These are phyloP conservation scores for Clarireedia hainanense DNA, from an alignment of 2,329 filamentous ascomycete species.

Conservation along the genomic window DNA sequence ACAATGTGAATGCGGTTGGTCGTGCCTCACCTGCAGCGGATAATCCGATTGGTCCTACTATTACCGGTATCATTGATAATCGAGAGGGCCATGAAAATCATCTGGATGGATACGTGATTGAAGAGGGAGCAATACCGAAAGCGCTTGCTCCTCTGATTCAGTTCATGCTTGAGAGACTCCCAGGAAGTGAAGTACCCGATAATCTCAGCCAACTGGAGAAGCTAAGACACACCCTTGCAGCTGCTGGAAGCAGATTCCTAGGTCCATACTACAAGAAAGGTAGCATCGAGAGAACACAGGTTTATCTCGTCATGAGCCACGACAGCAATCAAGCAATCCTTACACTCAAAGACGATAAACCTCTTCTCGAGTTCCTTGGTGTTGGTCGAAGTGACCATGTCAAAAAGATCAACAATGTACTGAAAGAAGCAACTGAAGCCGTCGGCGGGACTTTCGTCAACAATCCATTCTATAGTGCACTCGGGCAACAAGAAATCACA, in stretches of 20 bases:
- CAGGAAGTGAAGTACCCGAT: conserved; percentile 36
- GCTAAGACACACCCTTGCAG: conserved; percentile 40
- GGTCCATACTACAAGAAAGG: conserved; percentile 50
- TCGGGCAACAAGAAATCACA: conserved; percentile 51
- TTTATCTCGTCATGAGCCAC: conserved; percentile 46
- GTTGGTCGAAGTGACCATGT: conserved; percentile 49
- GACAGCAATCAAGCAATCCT: conserved; percentile 48
- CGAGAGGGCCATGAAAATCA: conserved; percentile 43
- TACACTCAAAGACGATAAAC: conserved; percentile 51
- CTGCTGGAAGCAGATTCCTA: conserved; percentile 45
- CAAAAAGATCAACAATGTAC: conserved; percentile 41
- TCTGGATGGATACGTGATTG: conserved; percentile 54
- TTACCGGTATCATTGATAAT: conserved; percentile 55
- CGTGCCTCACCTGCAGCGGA: conserved; percentile 40
- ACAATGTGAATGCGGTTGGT: conserved; percentile 49
- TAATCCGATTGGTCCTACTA: conserved; percentile 52
- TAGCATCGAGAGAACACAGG: conserved; percentile 50
- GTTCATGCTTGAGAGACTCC: conserved; percentile 46
- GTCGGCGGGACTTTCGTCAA: conserved; percentile 54
- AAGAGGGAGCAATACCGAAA: conserved; percentile 54
- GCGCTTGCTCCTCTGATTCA: conserved; percentile 50
- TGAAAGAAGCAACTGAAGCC: conserved; percentile 46
- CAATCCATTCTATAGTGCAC: conserved; percentile 48
- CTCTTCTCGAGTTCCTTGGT: conserved; percentile 51
- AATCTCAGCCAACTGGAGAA: conserved; percentile 34